These are phyloP conservation scores for Theileria annulata DNA, from an alignment of 169 alveolate species.

Conservation along the genomic window DNA sequence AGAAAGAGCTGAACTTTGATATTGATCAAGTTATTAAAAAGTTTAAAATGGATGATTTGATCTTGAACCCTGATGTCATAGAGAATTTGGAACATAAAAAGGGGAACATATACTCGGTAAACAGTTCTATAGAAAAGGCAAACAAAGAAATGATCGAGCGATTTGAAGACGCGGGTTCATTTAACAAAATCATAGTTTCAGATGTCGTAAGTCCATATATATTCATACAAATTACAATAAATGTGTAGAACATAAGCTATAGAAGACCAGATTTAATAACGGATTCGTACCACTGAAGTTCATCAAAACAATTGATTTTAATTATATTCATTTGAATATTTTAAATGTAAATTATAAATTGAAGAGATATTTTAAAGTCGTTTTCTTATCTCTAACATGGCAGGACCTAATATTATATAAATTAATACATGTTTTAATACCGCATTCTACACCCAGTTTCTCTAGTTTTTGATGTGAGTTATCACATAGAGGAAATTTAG, in stretches of 20 bases:
- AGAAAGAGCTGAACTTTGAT: constrained; percentile 71
- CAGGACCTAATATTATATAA: constrained; percentile 61
- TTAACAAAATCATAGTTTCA: constrained; percentile 66
- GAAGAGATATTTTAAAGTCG: background rate
- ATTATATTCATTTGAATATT: background rate
- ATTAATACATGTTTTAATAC: constrained; percentile 11
- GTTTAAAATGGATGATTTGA: constrained; percentile 50
- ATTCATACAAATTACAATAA: too few species aligned
- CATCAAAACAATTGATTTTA: background rate
- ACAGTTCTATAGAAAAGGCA: constrained; percentile 44
- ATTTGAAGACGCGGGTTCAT: constrained; percentile 71
- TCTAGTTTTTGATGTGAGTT: constrained; percentile 80
- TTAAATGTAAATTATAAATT: background rate
- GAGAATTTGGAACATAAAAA: constrained; percentile 20
- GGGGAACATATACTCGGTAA: constrained; percentile 19
- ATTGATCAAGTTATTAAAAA: constrained; percentile 71
- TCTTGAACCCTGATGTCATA: constrained; percentile 10
- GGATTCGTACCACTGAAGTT: background rate
- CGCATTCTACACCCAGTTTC: constrained; percentile 76
- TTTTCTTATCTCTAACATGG: constrained; percentile 71
- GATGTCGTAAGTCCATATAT: constrained; percentile 52
- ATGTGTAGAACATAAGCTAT: constrained; percentile 52
- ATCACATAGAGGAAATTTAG: constrained; percentile 83
- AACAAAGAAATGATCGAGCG: constrained; percentile 70
- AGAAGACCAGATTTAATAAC: constrained; percentile 41